Conservation (phyloP, 192 early-diverging fungal genomes). For the Entomortierella parvispora region DNA sequence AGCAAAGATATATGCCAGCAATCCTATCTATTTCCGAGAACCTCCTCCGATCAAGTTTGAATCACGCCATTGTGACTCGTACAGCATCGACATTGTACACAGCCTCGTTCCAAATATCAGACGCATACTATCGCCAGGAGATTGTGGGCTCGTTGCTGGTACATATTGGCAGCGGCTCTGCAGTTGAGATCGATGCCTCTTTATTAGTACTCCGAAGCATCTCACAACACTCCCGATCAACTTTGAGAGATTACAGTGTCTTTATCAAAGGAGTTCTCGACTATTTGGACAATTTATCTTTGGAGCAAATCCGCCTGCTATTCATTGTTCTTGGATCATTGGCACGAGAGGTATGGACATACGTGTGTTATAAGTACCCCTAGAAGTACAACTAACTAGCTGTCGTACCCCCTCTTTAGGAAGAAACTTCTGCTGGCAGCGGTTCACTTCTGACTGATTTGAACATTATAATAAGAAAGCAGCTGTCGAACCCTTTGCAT, state of each 20-base stretch:
- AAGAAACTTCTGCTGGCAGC: constrained; percentile 33
- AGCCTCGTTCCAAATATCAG: constrained; percentile 64
- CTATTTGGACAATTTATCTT: constrained; percentile 73
- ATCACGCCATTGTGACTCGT: constrained; percentile 50
- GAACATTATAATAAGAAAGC: constrained; percentile 78
- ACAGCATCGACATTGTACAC: constrained; percentile 61
- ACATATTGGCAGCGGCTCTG: constrained; percentile 78
- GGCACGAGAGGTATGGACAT: constrained; percentile 60
- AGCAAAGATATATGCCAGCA: constrained; percentile 59
- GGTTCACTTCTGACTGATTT: constrained; percentile 74
- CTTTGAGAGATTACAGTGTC: constrained; percentile 67
- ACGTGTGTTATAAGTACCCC: neutral
- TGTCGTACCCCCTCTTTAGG: constrained; percentile 5
- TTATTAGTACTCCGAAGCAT: constrained; percentile 65
- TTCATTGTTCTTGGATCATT: constrained; percentile 75
- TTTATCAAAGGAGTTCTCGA: constrained; percentile 80
- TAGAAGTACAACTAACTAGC: neutral
- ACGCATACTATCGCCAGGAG: constrained; percentile 79
- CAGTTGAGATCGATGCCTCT: constrained; percentile 71
- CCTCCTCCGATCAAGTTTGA: constrained; percentile 64
- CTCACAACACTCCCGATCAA: constrained; percentile 55
- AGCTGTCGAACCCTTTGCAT: constrained; percentile 73
- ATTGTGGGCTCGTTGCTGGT: constrained; percentile 79
- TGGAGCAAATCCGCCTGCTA: constrained; percentile 71
- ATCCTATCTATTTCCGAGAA: constrained; percentile 70